A percentile compares a stretch with the other conserved stretches of the same genome.
phyloP scores from a whole-genome alignment of 257 asterid species.

The Lithospermum erythrorhizon region DNA sequence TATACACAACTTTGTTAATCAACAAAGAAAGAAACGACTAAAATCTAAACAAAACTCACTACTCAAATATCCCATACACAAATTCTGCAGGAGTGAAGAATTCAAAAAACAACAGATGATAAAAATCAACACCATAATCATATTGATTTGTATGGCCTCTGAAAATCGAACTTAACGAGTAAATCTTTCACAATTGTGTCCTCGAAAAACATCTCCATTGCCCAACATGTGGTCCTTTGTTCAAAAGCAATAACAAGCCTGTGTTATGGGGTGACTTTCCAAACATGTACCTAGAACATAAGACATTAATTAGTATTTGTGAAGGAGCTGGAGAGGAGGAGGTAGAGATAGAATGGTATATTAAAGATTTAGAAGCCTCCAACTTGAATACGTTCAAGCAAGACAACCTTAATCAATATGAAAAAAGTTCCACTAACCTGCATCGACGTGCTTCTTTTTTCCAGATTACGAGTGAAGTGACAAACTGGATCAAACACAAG shows the following conservation, averaged over 20 bases:
- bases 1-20: slow-evolving; percentile 15
- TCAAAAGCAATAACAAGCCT: slow-evolving; percentile 20
- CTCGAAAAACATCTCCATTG: slow-evolving; percentile 19
- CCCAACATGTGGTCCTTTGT: slow-evolving; percentile 20
- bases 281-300: slow-evolving; percentile 18
- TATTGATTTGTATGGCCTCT: slow-evolving; percentile 10
- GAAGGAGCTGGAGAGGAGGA: neutral
- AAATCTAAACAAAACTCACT: slow-evolving; percentile 5
- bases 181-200: slow-evolving; percentile 10
- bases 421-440: slow-evolving; percentile 47
- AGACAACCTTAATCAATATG: neutral
- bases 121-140: slow-evolving; percentile 10
- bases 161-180: slow-evolving; percentile 9
- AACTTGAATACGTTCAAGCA: neutral
- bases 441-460: slow-evolving; percentile 55
- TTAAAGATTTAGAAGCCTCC: neutral
- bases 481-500: slow-evolving; percentile 50
- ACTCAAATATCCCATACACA: slow-evolving; percentile 16
- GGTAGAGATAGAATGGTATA: neutral
- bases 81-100: slow-evolving; percentile 12
- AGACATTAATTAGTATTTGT: neutral
- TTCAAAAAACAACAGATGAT: slow-evolving; percentile 8
- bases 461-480: slow-evolving; percentile 56
- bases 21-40: slow-evolving; percentile 16
- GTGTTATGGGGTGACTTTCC: slow-evolving; percentile 9